Evolutionary conservation across 2,329 filamentous ascomycete species (phyloP).

Genomic region (Chaetoscypha palmicola): DNA sequence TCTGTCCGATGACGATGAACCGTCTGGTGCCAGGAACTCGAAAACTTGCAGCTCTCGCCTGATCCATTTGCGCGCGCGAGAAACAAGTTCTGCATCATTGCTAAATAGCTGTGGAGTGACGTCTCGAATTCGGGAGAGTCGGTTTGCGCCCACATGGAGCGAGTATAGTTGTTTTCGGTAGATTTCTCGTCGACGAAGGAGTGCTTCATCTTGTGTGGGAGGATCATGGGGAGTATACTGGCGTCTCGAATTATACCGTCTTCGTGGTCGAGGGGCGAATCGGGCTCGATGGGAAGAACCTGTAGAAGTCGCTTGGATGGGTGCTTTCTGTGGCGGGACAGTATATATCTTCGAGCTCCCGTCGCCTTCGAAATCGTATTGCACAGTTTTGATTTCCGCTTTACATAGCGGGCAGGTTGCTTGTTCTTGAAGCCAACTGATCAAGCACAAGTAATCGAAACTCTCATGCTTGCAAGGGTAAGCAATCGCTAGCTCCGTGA

Average conservation of each 20-base stretch:
- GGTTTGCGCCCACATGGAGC: conserved; percentile 75
- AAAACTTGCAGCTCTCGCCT: conserved; percentile 81
- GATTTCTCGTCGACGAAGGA: conserved; percentile 57
- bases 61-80: conserved; percentile 73
- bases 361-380: conserved; percentile 53
- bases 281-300: conserved; percentile 7
- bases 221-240: conserved; percentile 6
- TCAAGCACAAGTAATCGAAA: conserved; percentile 81
- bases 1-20: conserved; percentile 29
- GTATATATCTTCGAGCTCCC: conserved; percentile 51
- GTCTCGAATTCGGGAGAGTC: conserved; percentile 67
- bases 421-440: conserved; percentile 71
- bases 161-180: conserved; percentile 70
- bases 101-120: conserved; percentile 62
- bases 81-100: conserved; percentile 58
- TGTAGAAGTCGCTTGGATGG: conserved; percentile 4
- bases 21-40: conserved; percentile 50
- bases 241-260: conserved; percentile 14
- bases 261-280: conserved; percentile 13
- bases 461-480: conserved; percentile 71
- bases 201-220: conserved; percentile 22
- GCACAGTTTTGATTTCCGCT: conserved; percentile 47
- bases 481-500: conserved; percentile 66
- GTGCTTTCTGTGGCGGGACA: conserved; percentile 34
- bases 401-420: conserved; percentile 77